Evolutionary conservation across 2,329 filamentous ascomycete species (phyloP).

Genomic region (Sporothrix inflata): DNA sequence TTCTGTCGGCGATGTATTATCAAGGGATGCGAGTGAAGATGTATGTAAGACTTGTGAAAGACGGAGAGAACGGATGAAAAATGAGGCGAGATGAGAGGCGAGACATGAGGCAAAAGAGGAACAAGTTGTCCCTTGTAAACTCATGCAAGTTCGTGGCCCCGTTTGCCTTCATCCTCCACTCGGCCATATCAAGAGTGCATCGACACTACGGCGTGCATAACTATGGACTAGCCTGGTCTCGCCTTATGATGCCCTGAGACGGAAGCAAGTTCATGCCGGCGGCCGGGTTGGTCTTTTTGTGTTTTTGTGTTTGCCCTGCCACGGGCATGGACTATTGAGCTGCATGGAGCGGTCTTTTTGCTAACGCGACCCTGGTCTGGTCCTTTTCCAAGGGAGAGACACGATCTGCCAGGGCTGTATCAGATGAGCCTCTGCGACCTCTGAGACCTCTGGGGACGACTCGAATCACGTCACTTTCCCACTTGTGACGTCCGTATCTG

Average conservation of each 20-base stretch:
- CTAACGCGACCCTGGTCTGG: not conserved
- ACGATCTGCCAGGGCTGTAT: not conserved
- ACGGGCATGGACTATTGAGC: not conserved
- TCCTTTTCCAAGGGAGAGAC: not conserved
- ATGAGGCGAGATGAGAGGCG: not conserved
- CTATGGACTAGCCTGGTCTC: not conserved
- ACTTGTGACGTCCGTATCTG: not conserved
- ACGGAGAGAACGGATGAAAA: not conserved
- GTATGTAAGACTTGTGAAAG: not conserved
- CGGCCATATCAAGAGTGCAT: not conserved
- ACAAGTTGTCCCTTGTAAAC: no score
- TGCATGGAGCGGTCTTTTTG: not conserved
- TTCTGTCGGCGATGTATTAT: not conserved
- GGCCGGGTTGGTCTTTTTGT: not conserved
- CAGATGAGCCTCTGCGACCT: not conserved
- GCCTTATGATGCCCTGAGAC: not conserved
- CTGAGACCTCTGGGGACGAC: not conserved
- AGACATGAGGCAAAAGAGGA: not conserved
- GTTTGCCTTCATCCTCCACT: not conserved
- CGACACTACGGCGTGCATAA: not conserved
- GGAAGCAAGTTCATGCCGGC: not conserved
- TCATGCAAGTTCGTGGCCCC: no score
- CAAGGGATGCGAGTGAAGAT: not conserved
- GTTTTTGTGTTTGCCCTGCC: not conserved
- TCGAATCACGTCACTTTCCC: not conserved